These are phyloP conservation scores for Chlorophyllum brunneum DNA, from an alignment of 768 basidiomycete species.

Conservation along the genomic window DNA sequence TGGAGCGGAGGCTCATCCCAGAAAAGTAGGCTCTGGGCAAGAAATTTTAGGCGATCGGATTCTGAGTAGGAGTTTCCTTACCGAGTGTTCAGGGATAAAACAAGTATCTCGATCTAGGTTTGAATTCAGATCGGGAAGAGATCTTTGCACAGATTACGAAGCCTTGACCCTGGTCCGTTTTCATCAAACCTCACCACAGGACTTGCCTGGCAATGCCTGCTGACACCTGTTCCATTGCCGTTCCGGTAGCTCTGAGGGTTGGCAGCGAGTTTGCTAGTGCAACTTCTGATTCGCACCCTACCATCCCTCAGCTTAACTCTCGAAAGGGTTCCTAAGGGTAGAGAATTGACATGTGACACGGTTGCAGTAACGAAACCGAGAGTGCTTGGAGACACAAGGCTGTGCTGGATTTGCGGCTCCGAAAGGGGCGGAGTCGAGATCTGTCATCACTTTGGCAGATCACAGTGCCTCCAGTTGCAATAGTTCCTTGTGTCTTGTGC, in stretches of 20 bases:
- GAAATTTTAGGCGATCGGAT: slow-evolving; percentile 8
- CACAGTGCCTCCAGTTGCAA: too few species aligned
- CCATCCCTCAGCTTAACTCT: neutral
- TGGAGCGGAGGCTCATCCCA: neutral
- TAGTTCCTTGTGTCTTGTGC: too few species aligned
- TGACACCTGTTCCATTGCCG: slow-evolving; percentile 2
- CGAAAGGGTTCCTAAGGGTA: neutral
- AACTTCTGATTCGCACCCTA: neutral
- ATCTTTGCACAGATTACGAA: neutral
- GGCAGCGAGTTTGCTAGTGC: too few species aligned
- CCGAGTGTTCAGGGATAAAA: slow-evolving; percentile 11
- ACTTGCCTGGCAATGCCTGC: neutral
- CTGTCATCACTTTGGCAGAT: neutral
- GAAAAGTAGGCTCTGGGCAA: neutral
- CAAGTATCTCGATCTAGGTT: slow-evolving; percentile 3
- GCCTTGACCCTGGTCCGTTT: slow-evolving; percentile 14
- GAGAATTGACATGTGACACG: slow-evolving; percentile 4
- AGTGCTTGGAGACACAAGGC: slow-evolving; percentile 8
- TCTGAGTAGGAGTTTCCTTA: slow-evolving; percentile 10
- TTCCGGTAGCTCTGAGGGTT: too few species aligned
- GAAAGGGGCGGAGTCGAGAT: slow-evolving; percentile 22
- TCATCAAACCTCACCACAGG: neutral
- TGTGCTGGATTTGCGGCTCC: slow-evolving; percentile 20
- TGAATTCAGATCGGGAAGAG: slow-evolving; percentile 2
- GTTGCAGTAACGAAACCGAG: slow-evolving; percentile 9